Percentiles rank a stretch among this genome's conserved stretches.
Evolutionary conservation across 768 basidiomycete species (phyloP).

Genomic region (Rhizopogon roseolus): DNA sequence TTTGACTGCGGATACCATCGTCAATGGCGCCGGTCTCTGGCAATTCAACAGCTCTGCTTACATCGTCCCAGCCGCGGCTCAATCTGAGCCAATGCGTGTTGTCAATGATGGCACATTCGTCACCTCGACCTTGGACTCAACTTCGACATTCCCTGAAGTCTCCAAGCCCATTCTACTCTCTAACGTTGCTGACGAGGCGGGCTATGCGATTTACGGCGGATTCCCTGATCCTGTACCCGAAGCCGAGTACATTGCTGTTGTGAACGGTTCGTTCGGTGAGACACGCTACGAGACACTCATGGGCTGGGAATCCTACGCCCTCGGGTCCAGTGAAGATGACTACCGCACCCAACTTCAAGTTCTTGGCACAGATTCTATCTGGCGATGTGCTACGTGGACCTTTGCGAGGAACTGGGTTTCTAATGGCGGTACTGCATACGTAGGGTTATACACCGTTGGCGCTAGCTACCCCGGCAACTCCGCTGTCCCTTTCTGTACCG

Average conservation of each 20-base stretch:
- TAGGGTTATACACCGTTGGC: constrained; percentile 61
- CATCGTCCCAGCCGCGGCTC: constrained; percentile 48
- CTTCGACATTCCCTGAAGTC: constrained; percentile 52
- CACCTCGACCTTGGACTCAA: constrained; percentile 59
- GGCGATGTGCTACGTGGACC: constrained; percentile 68
- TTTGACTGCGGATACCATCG: constrained; percentile 45
- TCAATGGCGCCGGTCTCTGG: constrained; percentile 44
- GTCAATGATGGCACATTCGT: constrained; percentile 66
- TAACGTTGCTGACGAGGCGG: constrained; percentile 71
- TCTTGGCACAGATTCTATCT: constrained; percentile 66
- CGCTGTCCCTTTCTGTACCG: constrained; percentile 48
- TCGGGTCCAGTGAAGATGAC: constrained; percentile 20
- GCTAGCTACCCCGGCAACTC: constrained; percentile 70
- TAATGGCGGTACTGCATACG: constrained; percentile 61
- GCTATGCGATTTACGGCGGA: constrained; percentile 46
- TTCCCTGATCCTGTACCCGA: constrained; percentile 37
- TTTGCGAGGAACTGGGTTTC: constrained; percentile 66
- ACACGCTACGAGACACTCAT: constrained; percentile 39
- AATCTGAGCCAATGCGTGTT: constrained; percentile 53
- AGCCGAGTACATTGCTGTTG: constrained; percentile 32
- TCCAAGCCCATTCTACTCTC: constrained; percentile 69
- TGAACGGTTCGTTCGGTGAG: constrained; percentile 42
- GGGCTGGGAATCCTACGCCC: constrained; percentile 42
- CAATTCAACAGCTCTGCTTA: constrained; percentile 36
- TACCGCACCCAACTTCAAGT: constrained; percentile 48